Evolutionary conservation across 768 basidiomycete genomes (phyloP), one percentile per base, ranked within the genome.

Genomic region (Chalciporus sphaerocephalus): DNA sequence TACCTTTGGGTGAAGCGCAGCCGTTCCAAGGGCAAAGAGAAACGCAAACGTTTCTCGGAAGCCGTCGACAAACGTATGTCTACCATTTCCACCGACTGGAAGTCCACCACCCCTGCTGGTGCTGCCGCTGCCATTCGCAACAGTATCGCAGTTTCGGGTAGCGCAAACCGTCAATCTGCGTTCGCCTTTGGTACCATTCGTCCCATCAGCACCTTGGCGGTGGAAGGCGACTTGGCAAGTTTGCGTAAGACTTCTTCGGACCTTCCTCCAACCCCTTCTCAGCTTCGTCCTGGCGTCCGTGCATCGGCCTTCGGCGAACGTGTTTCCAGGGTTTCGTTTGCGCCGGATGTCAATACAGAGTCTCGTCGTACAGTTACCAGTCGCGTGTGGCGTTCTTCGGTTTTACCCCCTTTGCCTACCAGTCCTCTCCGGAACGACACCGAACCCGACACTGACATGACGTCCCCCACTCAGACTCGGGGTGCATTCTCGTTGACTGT

Each of bases 11-110:
- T 91, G 69, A 76, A 65, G 58, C 65, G 69, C 46, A 76, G 64
- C 40, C 79, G 88, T 47, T 56, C 64, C 23, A 74, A 66, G 50
- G 70, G 72, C 40, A 68, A 67, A 45, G 70, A 75, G 22, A 74
- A 84, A 60, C 72, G 77, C 57, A 74, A 69, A 61, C 72, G 72
- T 17, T 92, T 79, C 73, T 80, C 75, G 32, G 74, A 81, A 60
- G 76, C 71, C 9, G 64, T 92, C 62, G 88, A 92, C 69, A 81
- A 80, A 63, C 84, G 88, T 62, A 90, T 92, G 88, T 84, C 81
- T 2, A 86, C 83, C 39, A 87, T 90, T 53, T 83, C 81, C 6
- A 68, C 74, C 16, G 85, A 89, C 57, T 91, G 88, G 88, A 84
- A 83, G 61, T 73, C 75, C 35, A 80, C 89, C 54, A 78, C 83